These are phyloP conservation scores for Botrytis sinoallii DNA, from an alignment of 2,329 filamentous ascomycete species.

Conservation along the genomic window DNA sequence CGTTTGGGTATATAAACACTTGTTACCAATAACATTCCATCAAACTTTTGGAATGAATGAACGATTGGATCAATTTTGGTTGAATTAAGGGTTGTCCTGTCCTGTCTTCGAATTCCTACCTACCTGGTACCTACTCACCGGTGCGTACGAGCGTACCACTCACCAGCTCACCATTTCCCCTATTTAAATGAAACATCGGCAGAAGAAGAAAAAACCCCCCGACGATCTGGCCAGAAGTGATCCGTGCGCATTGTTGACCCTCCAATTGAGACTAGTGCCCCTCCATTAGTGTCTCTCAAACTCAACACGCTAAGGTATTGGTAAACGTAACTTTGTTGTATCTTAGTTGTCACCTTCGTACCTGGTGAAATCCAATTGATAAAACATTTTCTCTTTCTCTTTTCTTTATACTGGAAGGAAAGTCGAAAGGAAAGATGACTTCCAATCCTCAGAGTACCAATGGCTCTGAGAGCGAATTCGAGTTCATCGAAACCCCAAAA, in stretches of 20 bases:
- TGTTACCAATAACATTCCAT: neutral
- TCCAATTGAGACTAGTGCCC: constrained; percentile 1
- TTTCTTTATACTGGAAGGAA: constrained; percentile 20
- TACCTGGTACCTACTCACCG: neutral
- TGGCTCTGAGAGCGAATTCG: constrained; percentile 55
- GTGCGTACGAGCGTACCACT: neutral
- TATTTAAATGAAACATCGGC: neutral
- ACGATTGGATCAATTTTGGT: neutral
- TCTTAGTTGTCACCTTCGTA: constrained; percentile 1
- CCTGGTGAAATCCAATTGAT: constrained; percentile 2
- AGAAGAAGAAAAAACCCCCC: neutral
- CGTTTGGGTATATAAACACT: neutral
- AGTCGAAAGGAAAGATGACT: constrained; percentile 41
- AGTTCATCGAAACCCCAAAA: constrained; percentile 60
- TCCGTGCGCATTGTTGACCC: neutral
- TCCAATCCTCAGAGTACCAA: constrained; percentile 48
- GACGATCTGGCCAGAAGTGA: neutral
- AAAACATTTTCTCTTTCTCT: constrained; percentile 18
- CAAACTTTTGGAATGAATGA: neutral
- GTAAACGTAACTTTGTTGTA: constrained; percentile 7
- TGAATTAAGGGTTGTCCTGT: neutral
- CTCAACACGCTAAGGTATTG: constrained; percentile 1
- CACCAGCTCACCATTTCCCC: neutral
- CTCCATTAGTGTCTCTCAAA: constrained; percentile 1
- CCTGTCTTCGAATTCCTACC: neutral